Evolutionary conservation across 2,329 filamentous ascomycete genomes (phyloP), one percentile per base, ranked within the genome.

Genomic region (Alternaria ventricosa): DNA sequence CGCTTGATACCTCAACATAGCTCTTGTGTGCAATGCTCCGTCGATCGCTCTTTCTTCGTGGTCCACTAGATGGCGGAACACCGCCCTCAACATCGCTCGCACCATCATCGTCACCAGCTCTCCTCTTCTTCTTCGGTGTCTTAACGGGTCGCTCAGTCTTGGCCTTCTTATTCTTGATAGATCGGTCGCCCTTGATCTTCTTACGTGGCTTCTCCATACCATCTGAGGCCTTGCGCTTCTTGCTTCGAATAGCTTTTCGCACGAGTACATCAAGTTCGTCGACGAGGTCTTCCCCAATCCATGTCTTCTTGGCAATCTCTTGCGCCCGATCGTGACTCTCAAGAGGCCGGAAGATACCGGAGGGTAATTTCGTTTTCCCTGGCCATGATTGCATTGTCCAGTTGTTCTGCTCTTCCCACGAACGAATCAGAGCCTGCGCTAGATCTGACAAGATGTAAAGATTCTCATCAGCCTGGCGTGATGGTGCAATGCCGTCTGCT

Each of bases 391-490:
- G 92, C 76, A 98, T 90, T 45, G 88, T 90, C 90, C 95, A 97
- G 45, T 90, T 90, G 75, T 92, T 92, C 70, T 90, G 87, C 66
- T 97, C 94, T 77, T 96, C 92, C 85, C 92, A 99, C 70, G 91
- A 90, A 51, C 93, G 88, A 63, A 97, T 91, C 12, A 95, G 86
- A 4, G 90, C 87, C 79, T 96, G 92, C 0, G 94, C 89, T 10
- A 99, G 86, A 79, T 99, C 96, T 55, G 93, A 94, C 41, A 99
- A 82, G 6, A 94, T 89, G 77, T 97, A 97, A 1, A 99, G 85
- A 65, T 90, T 89, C 61, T 94, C 89, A 71, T 90, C 92, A 22
- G 72, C 73, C 47, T 76, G 55, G 13, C 61, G 67, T 3, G 86
- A 84, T 1, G 86, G 82, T 0, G 88, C 87, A 64, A 98, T 88